Evolutionary conservation across 306 rosid species (phyloP).

Genomic region (Casuarina glauca): DNA sequence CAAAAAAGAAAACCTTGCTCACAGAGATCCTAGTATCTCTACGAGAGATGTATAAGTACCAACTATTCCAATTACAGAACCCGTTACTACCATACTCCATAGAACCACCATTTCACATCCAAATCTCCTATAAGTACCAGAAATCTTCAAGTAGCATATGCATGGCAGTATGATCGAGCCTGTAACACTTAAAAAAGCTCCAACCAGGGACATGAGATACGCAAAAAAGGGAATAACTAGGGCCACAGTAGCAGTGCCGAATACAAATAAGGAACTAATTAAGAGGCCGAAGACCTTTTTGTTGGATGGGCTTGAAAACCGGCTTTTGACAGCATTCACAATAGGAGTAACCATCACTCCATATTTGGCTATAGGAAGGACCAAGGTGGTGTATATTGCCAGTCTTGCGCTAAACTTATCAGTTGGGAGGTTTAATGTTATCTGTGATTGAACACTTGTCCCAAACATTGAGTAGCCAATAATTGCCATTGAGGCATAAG

Average conservation of each 20-base stretch:
- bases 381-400: no score
- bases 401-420: no score
- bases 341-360: no score
- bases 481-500: conserved; percentile 72
- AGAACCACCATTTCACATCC: conserved; percentile 28
- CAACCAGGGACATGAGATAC: conserved; percentile 15
- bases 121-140: conserved; percentile 37
- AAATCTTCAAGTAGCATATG: conserved; percentile 43
- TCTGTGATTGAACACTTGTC: no score
- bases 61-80: no score
- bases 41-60: background rate
- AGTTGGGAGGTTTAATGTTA: no score
- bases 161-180: no score
- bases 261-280: conserved; percentile 38
- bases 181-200: no score
- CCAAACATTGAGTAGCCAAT: conserved; percentile 46
- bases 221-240: conserved; percentile 56
- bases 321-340: no score
- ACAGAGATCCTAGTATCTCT: background rate
- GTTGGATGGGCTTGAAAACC: no score
- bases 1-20: background rate
- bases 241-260: conserved; percentile 52
- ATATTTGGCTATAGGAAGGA: no score
- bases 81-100: no score
- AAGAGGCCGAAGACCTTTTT: conserved; percentile 13